Base-by-base conservation (phyloP, 2,329 filamentous ascomycete species). In the Blastomyces gilchristii region DNA sequence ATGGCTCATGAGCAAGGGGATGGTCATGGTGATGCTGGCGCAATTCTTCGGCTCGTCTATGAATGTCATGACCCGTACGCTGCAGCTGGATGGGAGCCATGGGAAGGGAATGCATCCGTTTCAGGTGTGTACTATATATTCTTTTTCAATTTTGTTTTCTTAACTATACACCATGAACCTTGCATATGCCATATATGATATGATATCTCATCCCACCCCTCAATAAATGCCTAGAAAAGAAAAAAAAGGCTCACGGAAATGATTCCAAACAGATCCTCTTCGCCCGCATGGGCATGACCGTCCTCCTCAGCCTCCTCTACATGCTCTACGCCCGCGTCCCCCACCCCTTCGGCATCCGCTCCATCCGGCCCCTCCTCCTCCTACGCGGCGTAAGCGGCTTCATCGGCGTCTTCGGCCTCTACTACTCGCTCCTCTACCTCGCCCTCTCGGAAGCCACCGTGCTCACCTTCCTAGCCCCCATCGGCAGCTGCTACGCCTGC, bases 361-460 rank as follows among this genome's bases (percentile, higher is more conserved):
- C 85, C 18, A 82, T 96, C 3, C 80, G 90, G 47, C 79, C 80
- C 70, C 77, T 96, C 6, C 79, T 97, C 3, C 73, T 90, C 1
- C 74, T 83, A 11, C 81, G 91, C 69, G 90, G 89, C 0, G 73
- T 89, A 1, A 81, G 81, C 39, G 91, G 91, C 14, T 87, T 87
- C 74, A 88, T 90, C 72, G 90, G 90, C 12, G 87, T 95, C 3
- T 92, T 87, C 72, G 88, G 88, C 45, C 83, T 94, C 76, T 95
- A 87, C 68, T 86, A 86, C 69, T 87, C 85, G 8, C 77, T 89
- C 63, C 83, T 89, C 71, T 95, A 95, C 69, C 83, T 96, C 2
- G 89, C 90, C 0, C 81, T 96, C 1, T 88, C 90, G 18, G 91
- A 96, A 72, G 91, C 91, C 1, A 94, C 90, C 0, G 91, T 96